Evolutionary conservation across 768 basidiomycete species (phyloP).

Genomic region (Chlorophyllum brunneum): DNA sequence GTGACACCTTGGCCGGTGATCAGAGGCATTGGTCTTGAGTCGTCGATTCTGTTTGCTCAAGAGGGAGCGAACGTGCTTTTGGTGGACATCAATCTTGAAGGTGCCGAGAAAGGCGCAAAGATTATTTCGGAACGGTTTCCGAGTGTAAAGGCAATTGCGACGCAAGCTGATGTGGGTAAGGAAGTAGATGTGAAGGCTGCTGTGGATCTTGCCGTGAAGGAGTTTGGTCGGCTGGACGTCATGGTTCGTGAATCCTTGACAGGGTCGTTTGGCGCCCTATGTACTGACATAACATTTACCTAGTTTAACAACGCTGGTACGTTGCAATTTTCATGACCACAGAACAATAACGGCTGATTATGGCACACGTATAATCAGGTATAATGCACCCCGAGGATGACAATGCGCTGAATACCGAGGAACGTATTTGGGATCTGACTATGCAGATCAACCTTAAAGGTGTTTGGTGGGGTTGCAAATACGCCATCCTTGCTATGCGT

Average conservation of each 20-base stretch:
- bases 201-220: conserved; percentile 73
- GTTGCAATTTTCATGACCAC: conserved; percentile 6
- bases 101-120: conserved; percentile 63
- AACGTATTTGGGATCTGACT: conserved; percentile 92
- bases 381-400: conserved; percentile 98
- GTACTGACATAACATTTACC: not conserved
- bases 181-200: conserved; percentile 82
- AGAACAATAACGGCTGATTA: not conserved
- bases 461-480: conserved; percentile 99
- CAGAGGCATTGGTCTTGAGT: conserved; percentile 96
- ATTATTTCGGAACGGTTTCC: conserved; percentile 65
- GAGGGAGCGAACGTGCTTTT: conserved; percentile 92
- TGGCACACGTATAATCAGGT: conserved; percentile 38
- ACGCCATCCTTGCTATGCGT: conserved; percentile 96
- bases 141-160: conserved; percentile 61
- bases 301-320: conserved; percentile 93
- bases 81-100: conserved; percentile 80
- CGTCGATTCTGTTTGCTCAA: conserved; percentile 89
- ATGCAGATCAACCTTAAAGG: conserved; percentile 97
- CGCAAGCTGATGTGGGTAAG: conserved; percentile 84
- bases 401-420: conserved; percentile 93
- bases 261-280: not conserved
- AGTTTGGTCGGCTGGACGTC: conserved; percentile 92
- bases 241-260: conserved; percentile 55
- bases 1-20: conserved; percentile 13